Percentiles rank a stretch among this genome's conserved stretches.
phyloP scores from a whole-genome alignment of 257 asterid species.

The Nicotiana noctiflora region DNA sequence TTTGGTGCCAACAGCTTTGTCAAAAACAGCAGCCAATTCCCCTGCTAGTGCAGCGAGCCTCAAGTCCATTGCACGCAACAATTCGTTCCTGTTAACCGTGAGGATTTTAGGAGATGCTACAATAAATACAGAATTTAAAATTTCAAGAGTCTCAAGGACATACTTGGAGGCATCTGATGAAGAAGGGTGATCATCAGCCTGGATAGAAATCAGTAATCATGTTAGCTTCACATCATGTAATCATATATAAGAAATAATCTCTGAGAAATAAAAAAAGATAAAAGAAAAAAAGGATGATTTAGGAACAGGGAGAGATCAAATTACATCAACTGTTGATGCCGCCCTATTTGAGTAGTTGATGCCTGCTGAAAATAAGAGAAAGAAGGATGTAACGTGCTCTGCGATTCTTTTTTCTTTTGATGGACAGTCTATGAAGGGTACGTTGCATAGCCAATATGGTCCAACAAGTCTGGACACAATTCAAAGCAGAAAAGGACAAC shows the following conservation, averaged over 20 bases:
- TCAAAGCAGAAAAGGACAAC: background rate
- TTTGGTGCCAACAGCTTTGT: slow-evolving; percentile 47
- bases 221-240: background rate
- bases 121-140: background rate
- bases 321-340: slow-evolving; percentile 1
- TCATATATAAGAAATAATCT: background rate
- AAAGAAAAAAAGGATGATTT: background rate
- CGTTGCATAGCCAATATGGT: background rate
- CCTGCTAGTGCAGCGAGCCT: slow-evolving; percentile 61
- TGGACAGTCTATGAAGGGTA: background rate
- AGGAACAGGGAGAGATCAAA: background rate
- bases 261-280: background rate
- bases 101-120: slow-evolving; percentile 15
- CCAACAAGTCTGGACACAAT: background rate
- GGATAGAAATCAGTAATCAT: slow-evolving; percentile 25
- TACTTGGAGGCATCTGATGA: slow-evolving; percentile 85
- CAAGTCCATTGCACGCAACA: slow-evolving; percentile 79
- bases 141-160: slow-evolving; percentile 15
- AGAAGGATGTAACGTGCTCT: background rate
- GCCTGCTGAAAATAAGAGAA: background rate
- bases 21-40: slow-evolving; percentile 59
- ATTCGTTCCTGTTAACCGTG: slow-evolving; percentile 62
- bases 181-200: slow-evolving; percentile 39
- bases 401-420: background rate
- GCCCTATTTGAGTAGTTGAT: background rate